Conservation (phyloP, 208 protist species). For the Trypanosoma vivax region DNA sequence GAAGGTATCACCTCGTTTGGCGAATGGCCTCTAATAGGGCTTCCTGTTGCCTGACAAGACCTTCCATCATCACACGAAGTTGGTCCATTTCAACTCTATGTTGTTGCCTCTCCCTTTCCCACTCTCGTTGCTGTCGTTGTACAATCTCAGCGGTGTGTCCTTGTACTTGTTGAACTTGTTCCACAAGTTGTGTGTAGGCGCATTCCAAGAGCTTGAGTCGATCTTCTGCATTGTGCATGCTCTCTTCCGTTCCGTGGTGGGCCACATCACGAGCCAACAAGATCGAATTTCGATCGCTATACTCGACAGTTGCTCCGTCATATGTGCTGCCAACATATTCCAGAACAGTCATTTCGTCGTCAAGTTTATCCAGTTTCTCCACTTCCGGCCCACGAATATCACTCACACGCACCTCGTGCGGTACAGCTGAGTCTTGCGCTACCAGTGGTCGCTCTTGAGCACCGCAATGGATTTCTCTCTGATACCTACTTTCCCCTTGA, state of each 20-base stretch:
- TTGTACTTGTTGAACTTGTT: conserved; percentile 31
- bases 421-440: background rate
- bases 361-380: conserved; percentile 3
- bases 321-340: conserved; percentile 16
- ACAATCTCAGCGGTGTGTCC: conserved; percentile 20
- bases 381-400: background rate
- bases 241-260: background rate
- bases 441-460: background rate
- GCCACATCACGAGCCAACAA: background rate
- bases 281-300: no score
- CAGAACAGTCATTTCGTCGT: conserved; percentile 23
- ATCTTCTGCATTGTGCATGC: conserved; percentile 12
- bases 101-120: conserved; percentile 20
- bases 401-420: background rate
- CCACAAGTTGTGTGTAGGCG: conserved; percentile 33
- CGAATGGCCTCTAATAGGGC: conserved; percentile 19
- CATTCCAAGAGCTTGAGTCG: conserved; percentile 55
- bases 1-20: conserved; percentile 12
- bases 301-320: conserved; percentile 8
- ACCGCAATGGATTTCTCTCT: background rate
- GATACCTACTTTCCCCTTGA: no score
- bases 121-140: conserved; percentile 19
- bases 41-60: conserved; percentile 32
- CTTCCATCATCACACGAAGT: conserved; percentile 35
- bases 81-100: conserved; percentile 36